phyloP scores from a whole-genome alignment of 352 stramenopile genomes.

The Blastocystis sp. region DNA sequence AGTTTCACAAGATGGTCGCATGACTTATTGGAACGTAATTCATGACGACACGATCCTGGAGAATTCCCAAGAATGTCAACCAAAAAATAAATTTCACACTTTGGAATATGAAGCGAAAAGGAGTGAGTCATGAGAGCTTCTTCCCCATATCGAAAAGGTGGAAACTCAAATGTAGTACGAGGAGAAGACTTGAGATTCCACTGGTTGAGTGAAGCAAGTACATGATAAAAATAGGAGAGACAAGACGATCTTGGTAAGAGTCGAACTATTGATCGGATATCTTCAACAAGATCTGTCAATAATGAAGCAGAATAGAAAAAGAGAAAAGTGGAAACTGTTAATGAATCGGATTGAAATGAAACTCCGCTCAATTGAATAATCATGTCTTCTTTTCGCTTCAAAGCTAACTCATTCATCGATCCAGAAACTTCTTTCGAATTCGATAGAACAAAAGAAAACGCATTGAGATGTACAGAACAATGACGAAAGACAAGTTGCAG shows the following conservation, averaged over 20 bases:
- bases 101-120: neutral
- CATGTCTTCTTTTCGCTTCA: neutral
- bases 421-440: neutral
- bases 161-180: neutral
- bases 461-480: neutral
- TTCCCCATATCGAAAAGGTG: neutral
- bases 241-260: neutral
- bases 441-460: neutral
- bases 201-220: neutral
- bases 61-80: no score
- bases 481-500: neutral
- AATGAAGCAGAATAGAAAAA: neutral
- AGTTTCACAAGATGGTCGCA: neutral
- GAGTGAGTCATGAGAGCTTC: neutral
- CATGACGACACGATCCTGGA: no score
- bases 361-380: neutral
- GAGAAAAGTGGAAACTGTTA: neutral
- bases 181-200: neutral
- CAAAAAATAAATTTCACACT: neutral
- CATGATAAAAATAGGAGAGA: neutral
- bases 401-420: neutral
- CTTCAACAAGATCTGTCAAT: neutral
- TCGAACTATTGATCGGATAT: neutral
- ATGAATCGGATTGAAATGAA: neutral
- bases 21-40: neutral